Evolutionary conservation across 768 basidiomycete species (phyloP).

Genomic region (Termitomyces sp.): DNA sequence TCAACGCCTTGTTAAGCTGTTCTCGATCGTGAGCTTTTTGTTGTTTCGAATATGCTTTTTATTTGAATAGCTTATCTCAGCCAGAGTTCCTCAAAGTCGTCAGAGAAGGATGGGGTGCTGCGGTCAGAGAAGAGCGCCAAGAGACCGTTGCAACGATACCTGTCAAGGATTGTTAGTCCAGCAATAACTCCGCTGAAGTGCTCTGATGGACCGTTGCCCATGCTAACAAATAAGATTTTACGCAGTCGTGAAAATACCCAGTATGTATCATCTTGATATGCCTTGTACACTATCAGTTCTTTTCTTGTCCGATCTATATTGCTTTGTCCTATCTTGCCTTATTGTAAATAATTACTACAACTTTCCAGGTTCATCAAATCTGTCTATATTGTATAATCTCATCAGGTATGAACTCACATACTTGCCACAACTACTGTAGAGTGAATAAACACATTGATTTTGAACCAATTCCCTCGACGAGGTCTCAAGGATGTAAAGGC

Average conservation of each 20-base stretch:
- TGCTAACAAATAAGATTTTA: not conserved
- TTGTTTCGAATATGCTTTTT: not conserved
- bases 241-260: not conserved
- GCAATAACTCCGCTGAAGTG: not conserved
- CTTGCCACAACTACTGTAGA: too few species aligned
- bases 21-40: not conserved
- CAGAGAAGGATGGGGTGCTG: not conserved
- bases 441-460: too few species aligned
- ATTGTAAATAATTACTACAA: too few species aligned
- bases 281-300: not conserved
- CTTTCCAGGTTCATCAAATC: not conserved
- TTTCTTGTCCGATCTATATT: not conserved
- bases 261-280: not conserved
- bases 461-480: too few species aligned
- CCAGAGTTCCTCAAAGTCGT: not conserved
- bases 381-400: not conserved
- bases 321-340: not conserved
- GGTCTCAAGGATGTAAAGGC: too few species aligned
- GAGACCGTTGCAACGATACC: not conserved
- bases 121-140: not conserved
- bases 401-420: not conserved
- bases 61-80: not conserved
- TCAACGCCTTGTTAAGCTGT: not conserved
- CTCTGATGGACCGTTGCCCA: not conserved
- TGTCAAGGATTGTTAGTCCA: not conserved